Base-by-base conservation (phyloP, 2,329 filamentous ascomycete species). In the Pyrenochaeta sp. region DNA sequence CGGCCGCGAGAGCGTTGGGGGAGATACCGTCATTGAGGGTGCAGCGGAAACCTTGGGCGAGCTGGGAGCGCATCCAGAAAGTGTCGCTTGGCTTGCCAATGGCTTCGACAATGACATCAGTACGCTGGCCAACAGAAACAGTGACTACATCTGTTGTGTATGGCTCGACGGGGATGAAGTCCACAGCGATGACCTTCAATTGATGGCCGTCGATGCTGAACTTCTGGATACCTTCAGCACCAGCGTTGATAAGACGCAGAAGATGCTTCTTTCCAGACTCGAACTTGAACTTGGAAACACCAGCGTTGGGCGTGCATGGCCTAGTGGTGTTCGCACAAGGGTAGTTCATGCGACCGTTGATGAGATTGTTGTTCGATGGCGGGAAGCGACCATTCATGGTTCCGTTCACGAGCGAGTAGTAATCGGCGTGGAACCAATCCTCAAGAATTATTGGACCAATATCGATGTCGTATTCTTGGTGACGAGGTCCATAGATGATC, bases 1-100 rank as follows among this genome's bases (percentile, higher is more conserved):
- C 76, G 7, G 79, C 82, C 0, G 85, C 87, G 1, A 58, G 39
- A 23, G 58, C 60, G 18, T 58, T 56, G 1, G 59, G 59, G 2
- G 55, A 55, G 35, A 55, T 38, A 7, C 48, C 47, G 6, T 51
- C 38, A 22, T 35, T 52, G 11, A 59, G 48, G 5, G 47, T 56
- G 22, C 53, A 55, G 34, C 51, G 47, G 17, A 46, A 49, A 7
- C 46, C 46, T 13, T 51, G 50, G 3, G 42, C 55, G n/a, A 61
- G 49, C 17, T 60, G 53, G n/a, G 53, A 55, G 41, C 72, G 66
- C 69, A 74, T 72, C 69, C 71, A 74, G 46, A 60, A 63, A 2
- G 63, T 51, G 20, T 65, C 61, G 9, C 47, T 55, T 2, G 61
- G 47, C 18, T 62, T 60, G 19, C 61, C 57, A 19, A 51, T 60